Evolutionary conservation across 805 yeast genomes (phyloP), one percentile per base, ranked within the genome.

Genomic region (Isabelozyma pseudorhagii): DNA sequence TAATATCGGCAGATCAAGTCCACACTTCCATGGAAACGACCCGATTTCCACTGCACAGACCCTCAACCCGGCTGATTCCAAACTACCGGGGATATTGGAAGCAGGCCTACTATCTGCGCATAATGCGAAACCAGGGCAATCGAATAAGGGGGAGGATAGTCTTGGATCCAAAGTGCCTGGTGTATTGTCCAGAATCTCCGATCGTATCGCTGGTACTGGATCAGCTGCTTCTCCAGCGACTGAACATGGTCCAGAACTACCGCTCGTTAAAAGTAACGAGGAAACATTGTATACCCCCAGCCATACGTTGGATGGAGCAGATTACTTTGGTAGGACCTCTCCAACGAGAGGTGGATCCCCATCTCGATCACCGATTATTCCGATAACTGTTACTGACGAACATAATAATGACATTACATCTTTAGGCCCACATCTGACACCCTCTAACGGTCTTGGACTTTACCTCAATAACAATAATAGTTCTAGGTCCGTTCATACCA

Each of bases 171-270:
- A 60, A 48, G 52, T 66, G 34, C 41, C 69, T 7, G 57, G 63
- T 44, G 58, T 60, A 4, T 49, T 70, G 13, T 50, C 67, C 3
- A 54, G 67, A 50, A 55, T 70, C 5, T 66, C 72, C 0, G 69
- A 68, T 40, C 65, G 75, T 52, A 66, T 70, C 40, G 74, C 72
- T 1, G 75, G 74, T 6, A 54, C 65, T 8, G 66, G 70, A 4
- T 39, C 56, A 7, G 48, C 52, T 11, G n/a, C 45, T n/a, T 43
- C 44, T 39, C 42, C 44, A n/a, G 38, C 43, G 2, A 28, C 44
- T 17, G 31, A 42, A 15, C 10, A 13, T 28, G 34, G 8, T 5
- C 45, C 44, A 8, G 44, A 28, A 18, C 25, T 18, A 3, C 14
- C 45, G 8, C 9, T n/a, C 38, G 27, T 21, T n/a, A 28, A 9